Conservation (phyloP, 805 yeast species). For the Dipodascus albidus region DNA sequence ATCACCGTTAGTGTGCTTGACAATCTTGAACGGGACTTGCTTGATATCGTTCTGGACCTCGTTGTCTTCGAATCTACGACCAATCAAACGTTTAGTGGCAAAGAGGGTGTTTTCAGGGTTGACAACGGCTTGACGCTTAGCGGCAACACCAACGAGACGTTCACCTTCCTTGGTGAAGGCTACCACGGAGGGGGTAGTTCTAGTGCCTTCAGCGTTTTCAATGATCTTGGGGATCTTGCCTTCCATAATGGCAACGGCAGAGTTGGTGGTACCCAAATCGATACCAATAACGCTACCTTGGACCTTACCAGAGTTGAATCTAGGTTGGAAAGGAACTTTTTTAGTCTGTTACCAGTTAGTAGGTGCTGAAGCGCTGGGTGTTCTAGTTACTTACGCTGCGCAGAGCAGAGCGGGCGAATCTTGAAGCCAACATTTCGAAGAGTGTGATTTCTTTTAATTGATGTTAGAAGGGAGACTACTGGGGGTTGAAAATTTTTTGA, state of each 20-base stretch:
- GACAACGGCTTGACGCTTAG: slow-evolving; percentile 92
- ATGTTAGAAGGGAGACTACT: neutral
- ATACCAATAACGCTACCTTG: slow-evolving; percentile 66
- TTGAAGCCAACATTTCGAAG: slow-evolving; percentile 27
- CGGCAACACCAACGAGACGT: slow-evolving; percentile 87
- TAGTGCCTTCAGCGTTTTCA: slow-evolving; percentile 66
- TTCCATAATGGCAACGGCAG: slow-evolving; percentile 81
- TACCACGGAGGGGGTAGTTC: slow-evolving; percentile 88
- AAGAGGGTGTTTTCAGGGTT: slow-evolving; percentile 90
- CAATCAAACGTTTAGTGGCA: slow-evolving; percentile 91
- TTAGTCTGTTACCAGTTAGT: slow-evolving; percentile 1
- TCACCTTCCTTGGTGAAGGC: slow-evolving; percentile 90
- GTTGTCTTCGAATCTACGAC: slow-evolving; percentile 78
- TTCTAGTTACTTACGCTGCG: slow-evolving; percentile 17
- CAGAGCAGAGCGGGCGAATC: slow-evolving; percentile 27
- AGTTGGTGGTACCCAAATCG: slow-evolving; percentile 82
- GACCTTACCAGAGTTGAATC: slow-evolving; percentile 41
- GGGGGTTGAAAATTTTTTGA: neutral
- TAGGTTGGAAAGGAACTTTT: slow-evolving; percentile 10
- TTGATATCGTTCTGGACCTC: slow-evolving; percentile 86
- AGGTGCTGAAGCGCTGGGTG: neutral
- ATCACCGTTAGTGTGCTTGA: slow-evolving; percentile 85
- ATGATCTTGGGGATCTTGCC: slow-evolving; percentile 65
- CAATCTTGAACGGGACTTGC: slow-evolving; percentile 83
- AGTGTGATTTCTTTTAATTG: neutral